A percentile compares a stretch with the other conserved stretches of the same genome.
phyloP scores from a whole-genome alignment of 805 yeast genomes.

The Hanseniaspora taiwanica region DNA sequence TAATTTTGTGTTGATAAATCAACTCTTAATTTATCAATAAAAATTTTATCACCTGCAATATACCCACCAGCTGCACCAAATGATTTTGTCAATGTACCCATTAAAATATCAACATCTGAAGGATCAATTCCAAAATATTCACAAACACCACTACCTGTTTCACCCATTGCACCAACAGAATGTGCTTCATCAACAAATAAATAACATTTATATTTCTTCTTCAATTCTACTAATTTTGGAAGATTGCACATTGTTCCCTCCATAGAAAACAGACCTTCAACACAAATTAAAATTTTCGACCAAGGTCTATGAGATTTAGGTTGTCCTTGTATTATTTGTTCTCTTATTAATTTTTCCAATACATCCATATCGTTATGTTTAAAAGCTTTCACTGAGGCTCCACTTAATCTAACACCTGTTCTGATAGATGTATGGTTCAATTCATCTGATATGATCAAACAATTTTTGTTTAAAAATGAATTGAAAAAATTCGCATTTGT shows the following conservation, averaged over 20 bases:
- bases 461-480: slow-evolving; percentile 71
- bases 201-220: slow-evolving; percentile 77
- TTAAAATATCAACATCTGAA: slow-evolving; percentile 62
- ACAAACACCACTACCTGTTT: slow-evolving; percentile 86
- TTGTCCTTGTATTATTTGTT: slow-evolving; percentile 86
- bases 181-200: slow-evolving; percentile 96
- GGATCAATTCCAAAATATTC: slow-evolving; percentile 82
- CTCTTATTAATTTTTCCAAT: slow-evolving; percentile 65
- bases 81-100: slow-evolving; percentile 97
- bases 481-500: slow-evolving; percentile 85
- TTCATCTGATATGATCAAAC: slow-evolving; percentile 86
- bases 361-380: slow-evolving; percentile 81
- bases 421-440: slow-evolving; percentile 92
- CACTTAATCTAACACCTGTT: slow-evolving; percentile 85
- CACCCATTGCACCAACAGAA: slow-evolving; percentile 98
- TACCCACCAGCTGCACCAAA: slow-evolving; percentile 99
- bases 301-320: slow-evolving; percentile 94
- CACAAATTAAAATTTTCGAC: slow-evolving; percentile 73
- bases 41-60: slow-evolving; percentile 57
- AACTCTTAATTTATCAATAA: slow-evolving; percentile 64
- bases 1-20: slow-evolving; percentile 61
- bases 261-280: slow-evolving; percentile 88
- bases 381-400: slow-evolving; percentile 85
- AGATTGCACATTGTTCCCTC: slow-evolving; percentile 83
- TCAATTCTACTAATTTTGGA: slow-evolving; percentile 59